Percentiles rank a stretch among this genome's conserved stretches.
phyloP scores from a whole-genome alignment of 2,329 filamentous ascomycete genomes.

The Ophiostoma sp. region DNA sequence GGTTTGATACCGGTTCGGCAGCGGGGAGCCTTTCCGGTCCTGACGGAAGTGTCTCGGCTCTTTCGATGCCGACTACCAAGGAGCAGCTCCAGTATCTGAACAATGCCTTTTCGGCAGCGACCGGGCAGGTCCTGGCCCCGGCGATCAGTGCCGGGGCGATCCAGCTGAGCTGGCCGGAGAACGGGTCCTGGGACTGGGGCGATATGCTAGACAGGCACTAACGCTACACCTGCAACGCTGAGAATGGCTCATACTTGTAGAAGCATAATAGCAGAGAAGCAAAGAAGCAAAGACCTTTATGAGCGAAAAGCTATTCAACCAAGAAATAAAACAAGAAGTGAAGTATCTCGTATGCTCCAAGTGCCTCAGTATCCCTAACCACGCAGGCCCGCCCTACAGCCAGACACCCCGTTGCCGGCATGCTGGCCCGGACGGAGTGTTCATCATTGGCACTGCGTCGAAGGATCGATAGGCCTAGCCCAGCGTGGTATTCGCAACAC shows the following conservation, averaged over 20 bases:
- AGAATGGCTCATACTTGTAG: not conserved
- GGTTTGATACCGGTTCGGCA: constrained; percentile 2
- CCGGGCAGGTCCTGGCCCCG: not conserved
- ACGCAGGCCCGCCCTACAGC: not conserved
- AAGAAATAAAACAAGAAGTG: no score
- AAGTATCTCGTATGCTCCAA: not conserved
- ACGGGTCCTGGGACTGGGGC: constrained; percentile 18
- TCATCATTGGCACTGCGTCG: not conserved
- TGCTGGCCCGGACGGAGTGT: constrained; percentile 3
- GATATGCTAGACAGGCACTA: constrained; percentile 10
- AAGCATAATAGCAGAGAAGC: not conserved
- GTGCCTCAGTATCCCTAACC: not conserved
- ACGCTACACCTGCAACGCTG: no score
- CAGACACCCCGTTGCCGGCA: not conserved
- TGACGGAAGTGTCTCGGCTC: not conserved
- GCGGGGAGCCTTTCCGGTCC: not conserved
- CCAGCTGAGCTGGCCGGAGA: constrained; percentile 11
- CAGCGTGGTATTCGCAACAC: not conserved
- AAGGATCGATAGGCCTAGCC: no score
- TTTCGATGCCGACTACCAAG: not conserved
- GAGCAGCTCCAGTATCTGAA: not conserved
- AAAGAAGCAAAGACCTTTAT: not conserved
- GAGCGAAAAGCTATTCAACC: no score
- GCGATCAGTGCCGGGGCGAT: not conserved
- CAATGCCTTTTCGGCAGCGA: not conserved